Evolutionary conservation across 75 land plant species (phyloP).

Genomic region (Pinus taeda): DNA sequence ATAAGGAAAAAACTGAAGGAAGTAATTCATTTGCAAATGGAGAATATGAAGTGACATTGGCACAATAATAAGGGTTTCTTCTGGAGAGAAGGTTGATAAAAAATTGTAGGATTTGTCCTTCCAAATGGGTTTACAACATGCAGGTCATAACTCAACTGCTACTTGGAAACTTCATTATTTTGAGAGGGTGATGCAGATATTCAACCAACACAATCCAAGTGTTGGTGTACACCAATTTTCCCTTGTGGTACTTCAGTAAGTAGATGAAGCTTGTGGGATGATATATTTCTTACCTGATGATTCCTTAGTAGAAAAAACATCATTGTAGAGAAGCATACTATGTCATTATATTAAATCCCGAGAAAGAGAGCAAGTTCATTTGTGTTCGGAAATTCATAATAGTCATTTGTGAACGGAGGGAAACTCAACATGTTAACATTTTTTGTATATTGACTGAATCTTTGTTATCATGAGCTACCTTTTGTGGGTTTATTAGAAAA

Average conservation of each 20-base stretch:
- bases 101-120: conserved; percentile 40
- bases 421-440: conserved; percentile 31
- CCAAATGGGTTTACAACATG: conserved; percentile 36
- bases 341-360: conserved; percentile 95
- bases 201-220: conserved; percentile 85
- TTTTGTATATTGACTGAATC: neutral
- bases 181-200: conserved; percentile 94
- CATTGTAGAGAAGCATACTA: conserved; percentile 79
- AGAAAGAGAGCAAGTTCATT: conserved; percentile 79
- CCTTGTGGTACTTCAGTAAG: conserved; percentile 88
- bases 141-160: conserved; percentile 35
- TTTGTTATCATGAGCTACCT: too few relatives aligned
- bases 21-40: too few relatives aligned
- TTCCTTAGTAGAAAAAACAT: conserved; percentile 27
- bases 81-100: conserved; percentile 37
- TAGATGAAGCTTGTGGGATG: conserved; percentile 56
- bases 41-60: too few relatives aligned
- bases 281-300: conserved; percentile 11
- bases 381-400: conserved; percentile 81
- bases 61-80: conserved; percentile 68
- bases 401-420: conserved; percentile 83
- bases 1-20: too few relatives aligned
- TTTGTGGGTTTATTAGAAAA: too few relatives aligned
- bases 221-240: conserved; percentile 93
- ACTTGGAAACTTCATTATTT: conserved; percentile 87